Evolutionary conservation across 441 rosid genomes (phyloP).

Genomic region (Rhodomyrtus psidioides): DNA sequence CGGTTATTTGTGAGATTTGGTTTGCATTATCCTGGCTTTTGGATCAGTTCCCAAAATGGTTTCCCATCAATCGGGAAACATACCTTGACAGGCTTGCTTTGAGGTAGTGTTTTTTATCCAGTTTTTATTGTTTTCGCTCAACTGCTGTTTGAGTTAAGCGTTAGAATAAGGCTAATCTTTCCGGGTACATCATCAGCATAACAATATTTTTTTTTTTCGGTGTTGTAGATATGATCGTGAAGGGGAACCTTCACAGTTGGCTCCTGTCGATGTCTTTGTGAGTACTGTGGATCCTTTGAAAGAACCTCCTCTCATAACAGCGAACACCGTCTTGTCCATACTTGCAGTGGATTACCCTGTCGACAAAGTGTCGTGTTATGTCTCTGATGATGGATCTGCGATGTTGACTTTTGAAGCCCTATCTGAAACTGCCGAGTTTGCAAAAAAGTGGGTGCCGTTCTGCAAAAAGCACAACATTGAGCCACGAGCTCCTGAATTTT

Average conservation of each 20-base stretch:
- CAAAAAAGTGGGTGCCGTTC: slow-evolving; percentile 97
- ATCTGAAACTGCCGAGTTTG: slow-evolving; percentile 97
- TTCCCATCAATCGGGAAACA: slow-evolving; percentile 93
- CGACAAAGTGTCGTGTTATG: slow-evolving; percentile 96
- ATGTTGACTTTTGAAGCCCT: slow-evolving; percentile 96
- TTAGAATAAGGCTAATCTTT: not conserved
- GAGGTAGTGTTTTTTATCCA: slow-evolving; percentile 32
- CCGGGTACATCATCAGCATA: not conserved
- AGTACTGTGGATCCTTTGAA: slow-evolving; percentile 99
- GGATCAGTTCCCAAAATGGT: slow-evolving; percentile 99
- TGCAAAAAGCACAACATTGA: slow-evolving; percentile 96
- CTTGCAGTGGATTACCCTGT: slow-evolving; percentile 96
- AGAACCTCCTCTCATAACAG: slow-evolving; percentile 93
- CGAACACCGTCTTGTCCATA: slow-evolving; percentile 93
- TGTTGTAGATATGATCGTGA: slow-evolving; percentile 79
- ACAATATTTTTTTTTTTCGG: not conserved
- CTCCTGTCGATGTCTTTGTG: slow-evolving; percentile 92
- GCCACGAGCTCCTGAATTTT: slow-evolving; percentile 97
- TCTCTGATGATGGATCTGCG: slow-evolving; percentile 97
- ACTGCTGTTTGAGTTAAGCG: not conserved
- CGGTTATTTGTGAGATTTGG: slow-evolving; percentile 99
- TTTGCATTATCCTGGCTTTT: slow-evolving; percentile 98
- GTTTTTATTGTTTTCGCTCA: not conserved
- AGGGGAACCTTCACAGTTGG: slow-evolving; percentile 88
- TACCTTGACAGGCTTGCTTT: slow-evolving; percentile 85